Conservation (phyloP, 345 rosid genomes). For the Isatis tinctoria region DNA sequence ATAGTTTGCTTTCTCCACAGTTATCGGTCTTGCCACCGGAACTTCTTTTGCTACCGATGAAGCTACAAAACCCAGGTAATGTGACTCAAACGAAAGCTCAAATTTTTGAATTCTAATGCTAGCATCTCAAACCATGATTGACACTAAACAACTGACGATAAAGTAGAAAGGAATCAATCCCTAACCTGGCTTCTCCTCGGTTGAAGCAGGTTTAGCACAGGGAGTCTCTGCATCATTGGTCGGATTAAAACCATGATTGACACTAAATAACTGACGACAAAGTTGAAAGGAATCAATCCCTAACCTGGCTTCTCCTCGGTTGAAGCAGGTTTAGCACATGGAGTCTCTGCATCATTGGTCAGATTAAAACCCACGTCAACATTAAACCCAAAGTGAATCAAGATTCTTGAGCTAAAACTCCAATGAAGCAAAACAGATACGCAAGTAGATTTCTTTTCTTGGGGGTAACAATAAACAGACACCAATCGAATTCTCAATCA, state of each 20-base stretch:
- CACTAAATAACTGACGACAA: neutral
- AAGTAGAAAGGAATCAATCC: neutral
- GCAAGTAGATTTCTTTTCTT: neutral
- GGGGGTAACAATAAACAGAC: neutral
- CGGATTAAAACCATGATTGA: conserved; percentile 18
- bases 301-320: conserved; percentile 44
- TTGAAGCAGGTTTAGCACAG: conserved; percentile 49
- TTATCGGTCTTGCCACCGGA: conserved; percentile 38
- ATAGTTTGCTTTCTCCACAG: conserved; percentile 42
- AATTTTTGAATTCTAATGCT: neutral
- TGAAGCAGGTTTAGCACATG: conserved; percentile 56
- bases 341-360: conserved; percentile 55
- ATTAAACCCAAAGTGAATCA: neutral
- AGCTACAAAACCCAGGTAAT: conserved; percentile 27
- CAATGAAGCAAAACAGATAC: neutral
- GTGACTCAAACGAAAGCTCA: conserved; percentile 3
- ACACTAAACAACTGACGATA: neutral
- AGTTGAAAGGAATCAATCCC: neutral
- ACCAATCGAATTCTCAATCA: neutral
- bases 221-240: conserved; percentile 62
- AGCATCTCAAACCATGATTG: conserved; percentile 8
- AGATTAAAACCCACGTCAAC: conserved; percentile 2
- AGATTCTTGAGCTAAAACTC: neutral
- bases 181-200: conserved; percentile 46
- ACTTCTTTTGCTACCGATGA: conserved; percentile 6